Percentiles rank a stretch among this genome's conserved stretches.
phyloP scores from a whole-genome alignment of 2,329 filamentous ascomycete genomes.

The Fusarium devonianum region DNA sequence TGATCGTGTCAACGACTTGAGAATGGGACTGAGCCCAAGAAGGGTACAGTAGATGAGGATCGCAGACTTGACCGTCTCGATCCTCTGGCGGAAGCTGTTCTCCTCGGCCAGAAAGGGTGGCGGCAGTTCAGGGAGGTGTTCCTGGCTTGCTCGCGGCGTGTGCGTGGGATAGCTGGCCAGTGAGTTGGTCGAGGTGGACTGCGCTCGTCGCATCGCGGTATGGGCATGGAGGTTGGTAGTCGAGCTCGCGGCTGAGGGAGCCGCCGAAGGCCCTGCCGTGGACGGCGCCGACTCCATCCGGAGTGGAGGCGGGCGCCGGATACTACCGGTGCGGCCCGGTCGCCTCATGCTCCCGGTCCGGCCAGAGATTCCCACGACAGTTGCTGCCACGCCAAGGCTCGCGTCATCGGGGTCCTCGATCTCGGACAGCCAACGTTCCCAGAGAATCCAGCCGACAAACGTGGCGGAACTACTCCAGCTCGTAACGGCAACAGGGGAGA shows the following conservation, averaged over 20 bases:
- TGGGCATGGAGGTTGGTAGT: slow-evolving; percentile 51
- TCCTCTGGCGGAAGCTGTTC: slow-evolving; percentile 57
- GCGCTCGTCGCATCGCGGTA: slow-evolving; percentile 49
- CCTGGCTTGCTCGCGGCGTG: slow-evolving; percentile 42
- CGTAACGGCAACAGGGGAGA: slow-evolving; percentile 90
- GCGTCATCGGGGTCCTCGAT: slow-evolving; percentile 62
- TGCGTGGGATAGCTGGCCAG: slow-evolving; percentile 48
- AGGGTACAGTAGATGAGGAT: slow-evolving; percentile 92
- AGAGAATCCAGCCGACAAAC: slow-evolving; percentile 85
- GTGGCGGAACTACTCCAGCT: slow-evolving; percentile 84
- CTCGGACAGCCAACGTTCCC: slow-evolving; percentile 88
- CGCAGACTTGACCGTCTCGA: slow-evolving; percentile 90
- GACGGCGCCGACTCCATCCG: slow-evolving; percentile 41
- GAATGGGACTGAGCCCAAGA: slow-evolving; percentile 89
- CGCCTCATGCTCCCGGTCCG: slow-evolving; percentile 47
- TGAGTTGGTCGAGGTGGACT: slow-evolving; percentile 64
- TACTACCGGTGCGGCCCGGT: slow-evolving; percentile 47
- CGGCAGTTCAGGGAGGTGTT: slow-evolving; percentile 42
- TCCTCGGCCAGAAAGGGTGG: slow-evolving; percentile 45
- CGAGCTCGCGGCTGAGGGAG: slow-evolving; percentile 53
- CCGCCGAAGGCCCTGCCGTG: slow-evolving; percentile 35
- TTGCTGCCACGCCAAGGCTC: slow-evolving; percentile 47
- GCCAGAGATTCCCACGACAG: slow-evolving; percentile 45
- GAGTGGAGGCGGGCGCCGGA: slow-evolving; percentile 46
- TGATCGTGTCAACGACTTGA: slow-evolving; percentile 93